These are phyloP conservation scores for Fomitopsis serialis DNA, from an alignment of 768 basidiomycete species.

Conservation along the genomic window DNA sequence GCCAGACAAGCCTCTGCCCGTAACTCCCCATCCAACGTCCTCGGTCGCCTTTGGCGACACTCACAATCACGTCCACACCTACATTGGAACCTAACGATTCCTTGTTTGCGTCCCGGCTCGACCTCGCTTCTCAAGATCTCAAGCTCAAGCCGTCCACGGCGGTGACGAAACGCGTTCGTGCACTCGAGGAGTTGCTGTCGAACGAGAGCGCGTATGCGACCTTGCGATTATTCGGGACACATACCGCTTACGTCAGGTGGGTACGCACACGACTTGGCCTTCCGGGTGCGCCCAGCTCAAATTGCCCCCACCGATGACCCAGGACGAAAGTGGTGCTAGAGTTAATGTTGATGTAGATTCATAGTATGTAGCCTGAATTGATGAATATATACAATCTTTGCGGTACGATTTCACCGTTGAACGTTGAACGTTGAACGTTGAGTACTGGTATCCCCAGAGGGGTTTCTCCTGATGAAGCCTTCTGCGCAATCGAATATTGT, in stretches of 20 bases:
- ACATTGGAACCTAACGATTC: constrained; percentile 12
- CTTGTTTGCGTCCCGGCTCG: constrained; percentile 8
- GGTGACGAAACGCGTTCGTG: constrained; percentile 70
- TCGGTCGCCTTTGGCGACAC: background rate
- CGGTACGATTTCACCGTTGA: too few relatives aligned
- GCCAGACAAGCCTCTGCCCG: constrained; percentile 27
- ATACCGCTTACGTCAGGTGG: constrained; percentile 73
- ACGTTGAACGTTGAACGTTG: too few relatives aligned
- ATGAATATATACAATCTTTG: too few relatives aligned
- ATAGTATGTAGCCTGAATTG: too few relatives aligned
- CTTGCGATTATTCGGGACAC: constrained; percentile 70
- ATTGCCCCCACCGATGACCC: too few relatives aligned
- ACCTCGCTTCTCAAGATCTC: background rate
- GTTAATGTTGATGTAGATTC: too few relatives aligned
- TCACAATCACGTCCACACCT: background rate
- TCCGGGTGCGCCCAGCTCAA: too few relatives aligned
- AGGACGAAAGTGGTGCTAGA: too few relatives aligned
- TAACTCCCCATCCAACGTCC: constrained; percentile 18
- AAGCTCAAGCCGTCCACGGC: background rate
- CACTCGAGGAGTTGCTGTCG: constrained; percentile 69
- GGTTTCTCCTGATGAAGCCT: too few relatives aligned
- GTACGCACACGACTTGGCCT: constrained; percentile 23
- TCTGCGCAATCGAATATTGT: too few relatives aligned
- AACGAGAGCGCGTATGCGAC: constrained; percentile 84
- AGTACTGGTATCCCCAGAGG: too few relatives aligned